A percentile compares a stretch with the other conserved stretches of the same genome.
These are phyloP conservation scores for Mercurialis annua DNA, from an alignment of 345 rosid species.

Conservation along the genomic window DNA sequence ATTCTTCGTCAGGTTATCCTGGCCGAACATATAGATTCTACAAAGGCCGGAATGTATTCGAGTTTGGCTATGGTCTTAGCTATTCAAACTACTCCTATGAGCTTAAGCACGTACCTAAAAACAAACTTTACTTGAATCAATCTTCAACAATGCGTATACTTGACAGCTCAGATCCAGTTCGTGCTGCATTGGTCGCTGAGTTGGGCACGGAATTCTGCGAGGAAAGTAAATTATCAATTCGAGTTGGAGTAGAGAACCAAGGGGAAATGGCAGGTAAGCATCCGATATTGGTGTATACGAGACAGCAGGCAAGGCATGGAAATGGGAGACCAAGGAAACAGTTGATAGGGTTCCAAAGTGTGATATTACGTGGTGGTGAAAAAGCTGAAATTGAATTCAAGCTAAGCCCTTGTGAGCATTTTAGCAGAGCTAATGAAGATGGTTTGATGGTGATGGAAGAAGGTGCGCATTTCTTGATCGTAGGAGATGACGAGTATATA, in stretches of 20 bases:
- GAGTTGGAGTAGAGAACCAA: conserved; percentile 47
- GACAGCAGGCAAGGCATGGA: conserved; percentile 43
- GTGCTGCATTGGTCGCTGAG: conserved; percentile 40
- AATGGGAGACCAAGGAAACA: conserved; percentile 60
- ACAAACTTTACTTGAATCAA: conserved; percentile 32
- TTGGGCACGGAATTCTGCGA: conserved; percentile 44
- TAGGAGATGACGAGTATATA: conserved; percentile 58
- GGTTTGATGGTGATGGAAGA: conserved; percentile 70
- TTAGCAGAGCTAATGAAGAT: conserved; percentile 57
- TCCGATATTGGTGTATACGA: conserved; percentile 57
- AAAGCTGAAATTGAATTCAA: conserved; percentile 51
- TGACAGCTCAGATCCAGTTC: conserved; percentile 22
- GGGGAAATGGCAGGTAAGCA: conserved; percentile 73
- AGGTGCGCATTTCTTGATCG: conserved; percentile 62
- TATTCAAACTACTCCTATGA: conserved; percentile 59
- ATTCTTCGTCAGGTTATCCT: conserved; percentile 56
- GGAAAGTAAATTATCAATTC: conserved; percentile 36
- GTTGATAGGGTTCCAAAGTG: conserved; percentile 63
- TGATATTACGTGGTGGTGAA: conserved; percentile 51
- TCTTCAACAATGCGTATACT: conserved; percentile 15
- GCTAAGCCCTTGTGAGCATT: conserved; percentile 56
- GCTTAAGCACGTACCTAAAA: conserved; percentile 30
- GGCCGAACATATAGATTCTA: conserved; percentile 86
- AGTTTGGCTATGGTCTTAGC: conserved; percentile 77
- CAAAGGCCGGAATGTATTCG: conserved; percentile 50